These are phyloP conservation scores for Ophiostoma himal-ulmi DNA, from an alignment of 2,329 filamentous ascomycete genomes.

Conservation along the genomic window DNA sequence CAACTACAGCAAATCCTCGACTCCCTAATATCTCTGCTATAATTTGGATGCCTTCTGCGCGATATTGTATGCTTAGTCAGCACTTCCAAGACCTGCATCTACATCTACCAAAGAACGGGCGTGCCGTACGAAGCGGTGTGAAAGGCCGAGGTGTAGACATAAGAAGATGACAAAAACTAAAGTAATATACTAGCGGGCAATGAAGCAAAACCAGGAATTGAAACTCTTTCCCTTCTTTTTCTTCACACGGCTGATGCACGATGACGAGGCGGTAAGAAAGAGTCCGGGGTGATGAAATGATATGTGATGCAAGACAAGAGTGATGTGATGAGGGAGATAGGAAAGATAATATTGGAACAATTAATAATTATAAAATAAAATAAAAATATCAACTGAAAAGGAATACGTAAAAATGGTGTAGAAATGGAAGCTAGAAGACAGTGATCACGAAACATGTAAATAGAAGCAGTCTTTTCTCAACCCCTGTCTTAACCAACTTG, in stretches of 20 bases:
- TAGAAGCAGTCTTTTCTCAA: no score
- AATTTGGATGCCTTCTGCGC: no score
- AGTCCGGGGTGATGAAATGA: not conserved
- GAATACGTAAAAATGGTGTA: not conserved
- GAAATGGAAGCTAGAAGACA: no score
- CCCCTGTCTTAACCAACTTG: no score
- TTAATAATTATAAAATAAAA: not conserved
- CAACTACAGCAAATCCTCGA: no score
- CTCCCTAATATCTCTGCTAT: no score
- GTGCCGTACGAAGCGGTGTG: not conserved
- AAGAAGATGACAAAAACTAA: not conserved
- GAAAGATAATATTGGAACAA: not conserved
- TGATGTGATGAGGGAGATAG: not conserved
- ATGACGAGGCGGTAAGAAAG: conserved; percentile 23
- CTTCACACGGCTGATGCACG: not conserved
- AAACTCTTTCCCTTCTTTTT: not conserved
- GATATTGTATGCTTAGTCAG: not conserved
- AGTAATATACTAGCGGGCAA: not conserved
- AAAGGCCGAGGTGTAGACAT: not conserved
- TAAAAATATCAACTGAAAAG: not conserved
- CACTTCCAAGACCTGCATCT: not conserved
- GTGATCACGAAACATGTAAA: no score
- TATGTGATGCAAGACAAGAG: not conserved
- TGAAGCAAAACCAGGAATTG: no score
- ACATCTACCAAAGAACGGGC: not conserved